These are phyloP conservation scores for Albizia julibrissin DNA, from an alignment of 306 rosid species.

Conservation along the genomic window DNA sequence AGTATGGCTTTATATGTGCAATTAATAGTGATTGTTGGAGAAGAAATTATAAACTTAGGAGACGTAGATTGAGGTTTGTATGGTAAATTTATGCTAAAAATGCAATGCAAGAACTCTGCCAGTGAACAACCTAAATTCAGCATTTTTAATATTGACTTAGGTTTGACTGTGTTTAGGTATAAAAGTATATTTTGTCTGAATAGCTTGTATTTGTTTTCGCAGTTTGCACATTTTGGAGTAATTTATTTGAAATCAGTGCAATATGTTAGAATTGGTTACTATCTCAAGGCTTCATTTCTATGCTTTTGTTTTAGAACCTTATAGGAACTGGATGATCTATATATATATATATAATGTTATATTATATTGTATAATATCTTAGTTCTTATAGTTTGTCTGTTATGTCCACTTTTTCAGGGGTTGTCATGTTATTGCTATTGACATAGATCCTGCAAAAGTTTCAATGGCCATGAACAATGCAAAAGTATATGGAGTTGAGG, in stretches of 20 bases:
- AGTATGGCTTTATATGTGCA: no score
- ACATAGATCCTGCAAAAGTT: constrained; percentile 39
- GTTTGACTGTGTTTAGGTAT: background rate
- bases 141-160: background rate
- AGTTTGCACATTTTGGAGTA: background rate
- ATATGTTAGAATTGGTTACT: background rate
- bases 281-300: background rate
- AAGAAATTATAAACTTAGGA: no score
- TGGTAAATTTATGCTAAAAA: background rate
- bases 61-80: background rate
- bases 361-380: background rate
- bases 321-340: background rate
- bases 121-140: background rate
- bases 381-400: background rate
- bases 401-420: constrained; percentile 35
- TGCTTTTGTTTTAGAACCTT: background rate
- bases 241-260: background rate
- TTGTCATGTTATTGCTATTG: constrained; percentile 43
- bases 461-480: constrained; percentile 43
- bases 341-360: background rate
- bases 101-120: background rate
- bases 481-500: constrained; percentile 40
- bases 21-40: no score
- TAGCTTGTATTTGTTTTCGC: background rate
- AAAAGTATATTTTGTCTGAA: background rate